Evolutionary conservation across 257 asterid species (phyloP), one percentile per base, ranked within the genome.

Genomic region (Solanum bulbocastanum): DNA sequence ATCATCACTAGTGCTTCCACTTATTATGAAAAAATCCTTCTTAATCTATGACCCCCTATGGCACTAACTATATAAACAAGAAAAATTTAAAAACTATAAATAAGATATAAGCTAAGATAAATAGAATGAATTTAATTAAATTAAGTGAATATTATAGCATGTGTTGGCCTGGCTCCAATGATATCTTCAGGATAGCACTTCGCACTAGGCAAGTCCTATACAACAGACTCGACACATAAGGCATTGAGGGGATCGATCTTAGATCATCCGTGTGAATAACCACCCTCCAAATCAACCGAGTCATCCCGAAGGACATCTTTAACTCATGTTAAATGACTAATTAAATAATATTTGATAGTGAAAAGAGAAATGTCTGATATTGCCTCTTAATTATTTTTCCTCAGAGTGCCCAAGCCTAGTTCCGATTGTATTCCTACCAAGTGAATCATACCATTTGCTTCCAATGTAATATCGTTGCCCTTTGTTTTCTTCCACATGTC

Each of bases 1-100:
- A 81, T 52, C 15, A 81, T 22, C 9, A 82, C 42, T 82, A 32
- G 69, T 82, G 85, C 66, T 79, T 79, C 85, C 86, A 82, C 68
- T 10, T 9, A 46, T 49, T 5, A 82, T 36, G 32, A 32, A n/a
- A 82, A 82, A 32, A 82, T 81, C 39, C 40, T 27, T 49, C 30
- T 81, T 46, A 6, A 46, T 81, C 25, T 44, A 27, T 49, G 27
- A 6, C 3, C 86, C 69, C 44, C 3, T 22, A 10, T 49, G 7
- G 44, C 35, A 82, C 86, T 32, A 82, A 49, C 9, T 82, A 23
- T 10, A 62, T 62, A 62, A 23, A n/a, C 69, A 23, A 60, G 69
- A 60, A 60, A 60, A 60, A 60, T 8, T 4, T 23, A 1, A 2
- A 62, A 62, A 60, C 69, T 22, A 60, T 10, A 22, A 22, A 22